Evolutionary conservation across 2,329 filamentous ascomycete genomes (phyloP), one percentile per base, ranked within the genome.

Genomic region (Pseudocercospora macadamiae): DNA sequence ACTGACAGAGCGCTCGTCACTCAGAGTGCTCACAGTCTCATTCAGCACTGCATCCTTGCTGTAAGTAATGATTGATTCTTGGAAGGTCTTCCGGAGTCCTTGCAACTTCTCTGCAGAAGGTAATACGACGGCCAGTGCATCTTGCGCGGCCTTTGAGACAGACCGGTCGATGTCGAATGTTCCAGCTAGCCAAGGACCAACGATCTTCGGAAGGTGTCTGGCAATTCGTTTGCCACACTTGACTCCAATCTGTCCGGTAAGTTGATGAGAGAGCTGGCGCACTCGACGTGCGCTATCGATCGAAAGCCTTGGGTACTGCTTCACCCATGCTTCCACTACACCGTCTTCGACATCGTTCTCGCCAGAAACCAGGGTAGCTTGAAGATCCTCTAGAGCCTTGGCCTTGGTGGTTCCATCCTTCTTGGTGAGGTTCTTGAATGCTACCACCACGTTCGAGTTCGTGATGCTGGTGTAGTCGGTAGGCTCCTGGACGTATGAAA

Each of bases 391-490:
- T 25, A 99, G 79, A 0, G 91, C 93, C 74, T 93, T 96, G 6
- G 89, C 83, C 73, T 96, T 96, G 34, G 95, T 99, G 9, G 87
- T 96, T 69, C 88, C 89, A 77, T 97, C 93, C 76, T 95, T 96
- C 78, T 97, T 99, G 51, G 88, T 83, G 3, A 97, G 77, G 67
- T 96, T 96, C 76, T 97, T 96, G 78, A 97, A 91, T n/a, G 88
- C 86, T 12, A 97, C 92, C 34, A 93, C 86, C 34, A 93, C 81
- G 70, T 95, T 89, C 6, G 92, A 83, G 67, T 96, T 88, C 44
- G 87, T 89, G 60, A 99, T 86, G 42, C 79, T 79, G 30, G 87
- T 86, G 66, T 96, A 85, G 69, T 96, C 89, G 48, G 90, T 90
- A 8, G 91, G 90, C 69, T 96, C 92, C 54, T 89, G 82, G 53